Conservation (phyloP, 2,329 filamentous ascomycete species). For the Ramichloridium luteum region DNA sequence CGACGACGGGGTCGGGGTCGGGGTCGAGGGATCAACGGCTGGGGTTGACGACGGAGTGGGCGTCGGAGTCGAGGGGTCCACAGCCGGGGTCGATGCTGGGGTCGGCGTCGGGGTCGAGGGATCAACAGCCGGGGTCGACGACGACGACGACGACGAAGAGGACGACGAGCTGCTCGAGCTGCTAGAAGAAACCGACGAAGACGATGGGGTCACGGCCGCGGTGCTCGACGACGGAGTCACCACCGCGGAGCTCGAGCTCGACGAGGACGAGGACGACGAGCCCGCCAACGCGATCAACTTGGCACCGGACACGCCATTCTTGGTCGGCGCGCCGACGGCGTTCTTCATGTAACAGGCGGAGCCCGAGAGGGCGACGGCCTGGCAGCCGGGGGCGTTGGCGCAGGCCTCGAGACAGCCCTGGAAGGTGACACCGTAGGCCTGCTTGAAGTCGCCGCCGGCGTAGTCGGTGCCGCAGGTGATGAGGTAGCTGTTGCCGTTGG, state of each 20-base stretch:
- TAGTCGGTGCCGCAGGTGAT: conserved; percentile 22
- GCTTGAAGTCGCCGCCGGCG: conserved; percentile 18
- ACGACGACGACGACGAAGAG: not conserved
- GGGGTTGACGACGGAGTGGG: no score
- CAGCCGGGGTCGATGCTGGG: not conserved
- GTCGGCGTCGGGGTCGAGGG: not conserved
- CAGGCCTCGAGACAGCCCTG: conserved; percentile 17
- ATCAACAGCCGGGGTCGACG: no score
- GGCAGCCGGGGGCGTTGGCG: conserved; percentile 11
- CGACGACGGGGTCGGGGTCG: no score
- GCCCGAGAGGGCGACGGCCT: conserved; percentile 17
- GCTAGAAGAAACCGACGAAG: not conserved
- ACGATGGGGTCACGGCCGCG: no score
- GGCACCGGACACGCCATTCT: conserved; percentile 18
- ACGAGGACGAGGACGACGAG: not conserved
- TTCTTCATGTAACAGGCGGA: conserved; percentile 17
- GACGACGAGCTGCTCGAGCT: not conserved
- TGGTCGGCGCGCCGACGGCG: conserved; percentile 13
- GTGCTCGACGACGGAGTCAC: not conserved
- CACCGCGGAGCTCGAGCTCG: not conserved
- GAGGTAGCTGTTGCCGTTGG: conserved; percentile 12
- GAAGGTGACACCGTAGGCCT: conserved; percentile 10
- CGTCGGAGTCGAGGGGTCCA: not conserved
- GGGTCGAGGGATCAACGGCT: not conserved
- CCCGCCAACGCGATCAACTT: conserved; percentile 12